Evolutionary conservation across 1,284 basidiomycete species (phyloP).

Genomic region (Trametes sp.): DNA sequence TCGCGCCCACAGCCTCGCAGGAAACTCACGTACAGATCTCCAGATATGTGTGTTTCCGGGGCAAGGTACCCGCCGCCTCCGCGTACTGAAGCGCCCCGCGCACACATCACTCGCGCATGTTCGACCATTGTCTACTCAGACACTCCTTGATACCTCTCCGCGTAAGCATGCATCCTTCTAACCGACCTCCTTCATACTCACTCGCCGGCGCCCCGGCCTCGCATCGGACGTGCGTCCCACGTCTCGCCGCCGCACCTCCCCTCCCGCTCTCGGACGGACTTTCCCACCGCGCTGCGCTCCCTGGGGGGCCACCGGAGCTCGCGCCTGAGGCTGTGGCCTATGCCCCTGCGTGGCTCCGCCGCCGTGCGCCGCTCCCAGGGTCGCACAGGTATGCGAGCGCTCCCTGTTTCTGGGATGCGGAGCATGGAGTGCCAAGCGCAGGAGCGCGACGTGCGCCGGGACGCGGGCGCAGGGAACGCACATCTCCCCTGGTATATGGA

Average conservation of each 20-base stretch:
- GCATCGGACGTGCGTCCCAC: not conserved
- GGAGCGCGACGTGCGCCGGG: not conserved
- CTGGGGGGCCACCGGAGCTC: constrained; percentile 4
- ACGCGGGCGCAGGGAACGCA: not conserved
- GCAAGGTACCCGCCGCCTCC: not conserved
- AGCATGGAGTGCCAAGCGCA: not conserved
- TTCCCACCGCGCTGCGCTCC: constrained; percentile 1
- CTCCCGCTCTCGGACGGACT: constrained; percentile 6
- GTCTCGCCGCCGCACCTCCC: not conserved
- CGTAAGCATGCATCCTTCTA: not conserved
- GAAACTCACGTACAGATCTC: not conserved
- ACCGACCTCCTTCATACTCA: not conserved
- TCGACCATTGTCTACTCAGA: not conserved
- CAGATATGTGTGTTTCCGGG: not conserved
- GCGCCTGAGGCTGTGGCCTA: constrained; percentile 2
- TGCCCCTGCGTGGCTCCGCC: not conserved
- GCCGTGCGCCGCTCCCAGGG: not conserved
- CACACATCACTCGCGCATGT: not conserved
- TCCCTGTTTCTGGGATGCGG: not conserved
- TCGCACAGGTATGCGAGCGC: not conserved
- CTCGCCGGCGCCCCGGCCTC: not conserved
- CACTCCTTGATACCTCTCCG: not conserved
- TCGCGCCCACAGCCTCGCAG: constrained; percentile 8
- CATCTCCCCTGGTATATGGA: not conserved
- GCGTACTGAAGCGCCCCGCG: not conserved